These are phyloP conservation scores for Nicotiana otophora DNA, from an alignment of 257 asterid species.

Conservation along the genomic window DNA sequence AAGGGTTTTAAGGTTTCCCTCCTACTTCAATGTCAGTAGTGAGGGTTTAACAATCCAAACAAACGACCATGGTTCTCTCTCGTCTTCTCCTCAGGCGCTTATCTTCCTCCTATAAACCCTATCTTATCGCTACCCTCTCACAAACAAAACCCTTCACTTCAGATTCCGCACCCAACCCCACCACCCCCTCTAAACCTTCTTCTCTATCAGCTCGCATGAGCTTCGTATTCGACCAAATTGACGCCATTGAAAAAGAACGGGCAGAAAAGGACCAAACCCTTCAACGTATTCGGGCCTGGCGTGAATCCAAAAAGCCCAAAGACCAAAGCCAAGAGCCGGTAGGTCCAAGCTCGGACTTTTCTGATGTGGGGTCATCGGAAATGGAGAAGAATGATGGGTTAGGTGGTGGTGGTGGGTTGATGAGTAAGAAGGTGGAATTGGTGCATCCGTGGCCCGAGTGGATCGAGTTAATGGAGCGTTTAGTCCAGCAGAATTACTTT, in stretches of 20 bases:
- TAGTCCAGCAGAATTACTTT: conserved; percentile 88
- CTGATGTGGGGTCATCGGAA: conserved; percentile 28
- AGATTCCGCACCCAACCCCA: conserved; percentile 18
- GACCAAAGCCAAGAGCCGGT: neutral
- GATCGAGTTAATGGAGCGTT: conserved; percentile 88
- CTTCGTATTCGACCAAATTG: conserved; percentile 89
- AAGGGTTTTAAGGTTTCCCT: neutral
- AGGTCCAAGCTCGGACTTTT: conserved; percentile 11
- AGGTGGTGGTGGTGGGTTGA: conserved; percentile 26
- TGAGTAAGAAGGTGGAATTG: conserved; percentile 56
- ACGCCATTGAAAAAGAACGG: conserved; percentile 60
- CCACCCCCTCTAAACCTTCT: conserved; percentile 46
- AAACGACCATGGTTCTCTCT: conserved; percentile 1
- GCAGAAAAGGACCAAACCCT: conserved; percentile 74
- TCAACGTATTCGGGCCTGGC: conserved; percentile 90
- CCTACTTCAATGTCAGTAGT: neutral
- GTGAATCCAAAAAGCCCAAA: conserved; percentile 57
- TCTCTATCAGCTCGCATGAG: conserved; percentile 85
- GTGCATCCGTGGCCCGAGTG: conserved; percentile 97
- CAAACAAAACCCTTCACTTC: conserved; percentile 23
- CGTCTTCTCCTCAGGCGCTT: conserved; percentile 39
- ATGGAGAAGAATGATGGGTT: conserved; percentile 12
- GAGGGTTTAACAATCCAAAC: neutral
- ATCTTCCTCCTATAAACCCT: conserved; percentile 15
- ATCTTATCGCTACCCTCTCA: conserved; percentile 20